These are phyloP conservation scores for Prunus davidiana DNA, from an alignment of 306 rosid species.

Conservation along the genomic window DNA sequence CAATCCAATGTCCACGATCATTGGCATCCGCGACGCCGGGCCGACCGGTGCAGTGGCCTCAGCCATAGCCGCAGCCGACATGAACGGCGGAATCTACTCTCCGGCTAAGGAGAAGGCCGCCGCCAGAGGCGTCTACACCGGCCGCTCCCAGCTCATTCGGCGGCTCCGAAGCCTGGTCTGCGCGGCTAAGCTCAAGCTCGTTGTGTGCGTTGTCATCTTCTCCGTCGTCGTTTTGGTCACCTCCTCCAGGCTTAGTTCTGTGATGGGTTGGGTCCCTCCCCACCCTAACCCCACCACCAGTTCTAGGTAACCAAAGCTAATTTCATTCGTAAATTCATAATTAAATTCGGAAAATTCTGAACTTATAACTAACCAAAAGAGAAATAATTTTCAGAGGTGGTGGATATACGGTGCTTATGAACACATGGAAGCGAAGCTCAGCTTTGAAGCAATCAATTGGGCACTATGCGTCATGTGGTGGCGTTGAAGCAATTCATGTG, in stretches of 20 bases:
- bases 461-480: conserved; percentile 47
- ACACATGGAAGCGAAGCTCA: conserved; percentile 53
- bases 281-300: neutral
- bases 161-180: conserved; percentile 32
- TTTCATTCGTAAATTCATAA: neutral
- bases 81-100: conserved; percentile 34
- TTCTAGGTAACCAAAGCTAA: neutral
- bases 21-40: conserved; percentile 23
- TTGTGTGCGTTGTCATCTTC: conserved; percentile 21
- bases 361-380: neutral
- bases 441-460: conserved; percentile 42
- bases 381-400: conserved; percentile 35
- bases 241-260: conserved; percentile 39
- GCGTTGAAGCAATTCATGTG: conserved; percentile 37
- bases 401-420: conserved; percentile 53
- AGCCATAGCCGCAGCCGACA: neutral
- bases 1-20: conserved; percentile 27
- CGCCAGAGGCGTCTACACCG: conserved; percentile 26
- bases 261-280: conserved; percentile 52
- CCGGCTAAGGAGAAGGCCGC: conserved; percentile 61
- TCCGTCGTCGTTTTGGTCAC: conserved; percentile 22
- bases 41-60: neutral
- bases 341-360: neutral
- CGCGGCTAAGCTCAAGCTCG: conserved; percentile 36
- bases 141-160: conserved; percentile 29